Conservation (phyloP, 192 early-diverging fungal genomes). For the Backusella mclennaniae region DNA sequence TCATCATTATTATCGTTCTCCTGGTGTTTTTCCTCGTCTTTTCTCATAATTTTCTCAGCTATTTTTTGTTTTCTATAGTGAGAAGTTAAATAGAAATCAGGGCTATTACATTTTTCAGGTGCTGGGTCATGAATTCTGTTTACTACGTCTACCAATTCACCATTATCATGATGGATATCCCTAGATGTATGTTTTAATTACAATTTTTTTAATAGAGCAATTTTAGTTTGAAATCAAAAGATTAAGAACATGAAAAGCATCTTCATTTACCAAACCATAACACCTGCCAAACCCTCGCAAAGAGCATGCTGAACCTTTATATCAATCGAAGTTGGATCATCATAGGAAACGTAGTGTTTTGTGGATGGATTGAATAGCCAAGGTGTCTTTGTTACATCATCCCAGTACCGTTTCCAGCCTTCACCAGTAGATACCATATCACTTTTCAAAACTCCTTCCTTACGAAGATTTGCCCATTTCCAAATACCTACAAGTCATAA, state of each 20-base stretch:
- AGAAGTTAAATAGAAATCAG: constrained; percentile 3
- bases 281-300: constrained; percentile 53
- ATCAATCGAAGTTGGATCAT: constrained; percentile 65
- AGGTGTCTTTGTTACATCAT: constrained; percentile 49
- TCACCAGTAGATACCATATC: constrained; percentile 36
- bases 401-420: constrained; percentile 60
- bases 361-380: constrained; percentile 56
- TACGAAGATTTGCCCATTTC: constrained; percentile 59
- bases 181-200: background rate
- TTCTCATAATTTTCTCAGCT: background rate
- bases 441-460: constrained; percentile 47
- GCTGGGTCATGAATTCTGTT: constrained; percentile 19
- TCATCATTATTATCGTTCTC: background rate
- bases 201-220: background rate
- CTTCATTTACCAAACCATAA: constrained; percentile 59
- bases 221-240: background rate
- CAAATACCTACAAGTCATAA: constrained; percentile 43
- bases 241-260: background rate
- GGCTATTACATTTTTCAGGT: background rate
- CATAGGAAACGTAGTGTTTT: constrained; percentile 74
- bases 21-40: background rate
- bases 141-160: constrained; percentile 28
- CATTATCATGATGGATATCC: constrained; percentile 42
- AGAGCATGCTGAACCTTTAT: constrained; percentile 60
- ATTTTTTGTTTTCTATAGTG: background rate